phyloP scores from a whole-genome alignment of 345 rosid genomes.

The Eucalyptus shirleyi region DNA sequence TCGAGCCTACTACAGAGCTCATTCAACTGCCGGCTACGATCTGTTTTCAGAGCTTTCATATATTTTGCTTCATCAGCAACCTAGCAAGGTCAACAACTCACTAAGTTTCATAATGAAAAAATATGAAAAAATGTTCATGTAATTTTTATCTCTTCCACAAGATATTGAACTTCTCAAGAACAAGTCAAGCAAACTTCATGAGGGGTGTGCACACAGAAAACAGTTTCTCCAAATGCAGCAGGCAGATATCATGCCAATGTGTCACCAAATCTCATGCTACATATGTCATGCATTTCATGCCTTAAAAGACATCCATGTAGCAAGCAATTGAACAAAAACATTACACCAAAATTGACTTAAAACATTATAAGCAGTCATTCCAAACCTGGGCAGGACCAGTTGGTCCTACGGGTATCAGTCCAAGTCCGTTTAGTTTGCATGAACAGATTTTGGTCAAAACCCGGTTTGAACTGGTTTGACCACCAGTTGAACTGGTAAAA shows the following conservation, averaged over 20 bases:
- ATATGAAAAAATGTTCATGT: too few relatives aligned
- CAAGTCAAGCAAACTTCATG: background rate
- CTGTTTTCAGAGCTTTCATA: constrained; percentile 44
- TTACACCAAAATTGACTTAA: background rate
- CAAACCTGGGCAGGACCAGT: background rate
- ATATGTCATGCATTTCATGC: background rate
- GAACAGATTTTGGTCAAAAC: background rate
- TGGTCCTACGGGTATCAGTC: background rate
- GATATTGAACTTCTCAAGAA: background rate
- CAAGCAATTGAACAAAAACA: background rate
- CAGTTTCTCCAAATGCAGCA: background rate
- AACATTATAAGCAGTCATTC: background rate
- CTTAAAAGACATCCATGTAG: background rate
- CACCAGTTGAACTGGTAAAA: background rate
- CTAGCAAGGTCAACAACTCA: constrained; percentile 11
- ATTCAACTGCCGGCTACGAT: constrained; percentile 57
- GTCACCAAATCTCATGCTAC: background rate
- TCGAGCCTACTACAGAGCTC: constrained; percentile 51
- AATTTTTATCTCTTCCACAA: background rate
- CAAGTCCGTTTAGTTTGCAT: background rate
- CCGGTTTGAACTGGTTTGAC: background rate
- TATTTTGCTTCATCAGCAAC: constrained; percentile 76
- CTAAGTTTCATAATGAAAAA: background rate
- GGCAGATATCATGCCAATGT: background rate
- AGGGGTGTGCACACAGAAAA: background rate